These are phyloP conservation scores for Aspergillus viridinutans DNA, from an alignment of 2,329 filamentous ascomycete genomes.

Conservation along the genomic window DNA sequence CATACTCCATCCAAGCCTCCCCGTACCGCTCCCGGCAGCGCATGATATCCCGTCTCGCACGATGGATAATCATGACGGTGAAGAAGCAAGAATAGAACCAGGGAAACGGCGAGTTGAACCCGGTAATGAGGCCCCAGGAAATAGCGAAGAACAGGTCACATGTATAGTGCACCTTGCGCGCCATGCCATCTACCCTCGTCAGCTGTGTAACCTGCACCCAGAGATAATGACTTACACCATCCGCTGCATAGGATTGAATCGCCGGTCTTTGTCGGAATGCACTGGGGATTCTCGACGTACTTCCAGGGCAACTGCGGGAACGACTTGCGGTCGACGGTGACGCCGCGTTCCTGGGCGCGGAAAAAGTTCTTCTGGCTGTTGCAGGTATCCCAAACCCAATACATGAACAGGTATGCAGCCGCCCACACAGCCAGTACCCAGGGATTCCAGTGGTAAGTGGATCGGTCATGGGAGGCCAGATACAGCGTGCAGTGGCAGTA, in stretches of 20 bases:
- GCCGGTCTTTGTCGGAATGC: constrained; percentile 66
- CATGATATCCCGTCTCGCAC: constrained; percentile 68
- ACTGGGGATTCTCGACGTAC: constrained; percentile 71
- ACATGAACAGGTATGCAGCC: constrained; percentile 69
- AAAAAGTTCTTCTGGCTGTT: constrained; percentile 94
- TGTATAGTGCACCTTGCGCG: constrained; percentile 75
- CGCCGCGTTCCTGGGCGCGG: constrained; percentile 71
- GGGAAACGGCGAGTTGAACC: constrained; percentile 74
- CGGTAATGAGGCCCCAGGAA: constrained; percentile 72
- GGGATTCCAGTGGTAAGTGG: constrained; percentile 70
- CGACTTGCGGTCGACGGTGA: constrained; percentile 62
- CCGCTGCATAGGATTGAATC: constrained; percentile 77
- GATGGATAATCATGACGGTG: constrained; percentile 70
- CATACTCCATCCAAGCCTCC: constrained; percentile 75
- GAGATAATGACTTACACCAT: constrained; percentile 58
- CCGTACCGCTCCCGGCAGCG: constrained; percentile 73
- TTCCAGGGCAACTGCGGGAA: constrained; percentile 88
- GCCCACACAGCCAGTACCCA: constrained; percentile 61
- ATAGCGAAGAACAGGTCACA: constrained; percentile 75
- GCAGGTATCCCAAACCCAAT: constrained; percentile 88
- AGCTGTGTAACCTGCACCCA: background rate
- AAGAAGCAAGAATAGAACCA: constrained; percentile 90
- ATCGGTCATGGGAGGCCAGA: constrained; percentile 74
- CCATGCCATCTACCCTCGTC: constrained; percentile 54
- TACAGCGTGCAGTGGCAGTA: constrained; percentile 93